Base-by-base conservation (phyloP, 805 yeast species). In the Candida hungchunana region DNA sequence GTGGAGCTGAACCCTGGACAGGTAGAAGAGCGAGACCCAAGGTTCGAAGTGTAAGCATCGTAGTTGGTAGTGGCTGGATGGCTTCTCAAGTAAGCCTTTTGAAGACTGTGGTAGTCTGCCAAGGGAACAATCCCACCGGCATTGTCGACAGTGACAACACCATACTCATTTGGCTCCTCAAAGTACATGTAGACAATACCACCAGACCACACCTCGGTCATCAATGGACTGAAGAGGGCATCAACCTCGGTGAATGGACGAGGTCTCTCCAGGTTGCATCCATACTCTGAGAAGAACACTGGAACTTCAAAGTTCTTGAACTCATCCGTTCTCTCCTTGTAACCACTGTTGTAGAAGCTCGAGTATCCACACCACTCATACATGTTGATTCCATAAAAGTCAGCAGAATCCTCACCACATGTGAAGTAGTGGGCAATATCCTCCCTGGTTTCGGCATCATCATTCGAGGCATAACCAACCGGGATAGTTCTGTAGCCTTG, bases 391-490 rank as follows among this genome's bases (percentile, higher is more conserved):
- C 93, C 93, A 58, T 82, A 83, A 63, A 83, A 83, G 55, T 83
- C 94, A 32, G 78, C 82, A 33, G 53, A 65, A 7, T 58, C 50
- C 37, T 71, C 73, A 35, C 95, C 96, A 66, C 97, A 89, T 18
- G 82, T 69, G 58, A 89, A 88, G 68, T 82, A 89, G 53, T 79
- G 79, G 28, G 96, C 96, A 56, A 88, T 66, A 22, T 74, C 68
- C 30, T 75, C 76, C 60, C 97, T 77, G 21, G 89, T 87, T 18
- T 75, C 80, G 18, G 79, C 71, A 56, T 85, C 97, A 61, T 89
- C 97, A 56, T 85, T 85, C 12, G 96, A 77, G 10, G 96, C 82
- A 63, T 89, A 90, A 12, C 98, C 98, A 38, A 90, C 89, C 11
- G 98, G 98, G 42, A 90, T 85, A 10, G 56, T 32, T 62, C 96